Percentiles rank a stretch among this genome's conserved stretches.
phyloP scores from a whole-genome alignment of 164 flowering plant genomes.

The Vitis rupestris region DNA sequence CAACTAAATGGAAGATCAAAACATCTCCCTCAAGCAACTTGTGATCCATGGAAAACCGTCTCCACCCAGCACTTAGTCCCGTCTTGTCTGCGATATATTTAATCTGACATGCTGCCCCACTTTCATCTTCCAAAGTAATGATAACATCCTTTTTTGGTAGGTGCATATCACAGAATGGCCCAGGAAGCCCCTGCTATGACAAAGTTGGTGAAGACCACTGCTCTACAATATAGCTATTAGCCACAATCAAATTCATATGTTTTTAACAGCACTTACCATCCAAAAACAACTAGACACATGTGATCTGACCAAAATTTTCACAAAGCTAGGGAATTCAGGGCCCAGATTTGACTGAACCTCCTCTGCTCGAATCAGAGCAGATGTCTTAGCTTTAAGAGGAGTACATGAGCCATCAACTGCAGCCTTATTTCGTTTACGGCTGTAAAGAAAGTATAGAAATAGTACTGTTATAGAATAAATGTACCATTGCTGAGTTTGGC shows the following conservation, averaged over 20 bases:
- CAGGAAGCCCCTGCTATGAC: slow-evolving; percentile 47
- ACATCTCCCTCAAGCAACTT: slow-evolving; percentile 56
- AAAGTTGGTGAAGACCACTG: neutral
- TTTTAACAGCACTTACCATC: slow-evolving; percentile 35
- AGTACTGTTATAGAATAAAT: neutral
- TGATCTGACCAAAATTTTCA: slow-evolving; percentile 45
- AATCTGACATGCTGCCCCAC: slow-evolving; percentile 25
- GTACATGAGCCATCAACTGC: neutral
- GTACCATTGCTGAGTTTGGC: neutral
- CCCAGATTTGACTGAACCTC: slow-evolving; percentile 39
- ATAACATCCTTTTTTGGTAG: slow-evolving; percentile 35
- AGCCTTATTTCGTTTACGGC: slow-evolving; percentile 11
- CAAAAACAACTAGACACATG: slow-evolving; percentile 53
- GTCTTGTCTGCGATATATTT: slow-evolving; percentile 38
- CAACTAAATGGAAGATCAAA: slow-evolving; percentile 46
- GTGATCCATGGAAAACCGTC: slow-evolving; percentile 38
- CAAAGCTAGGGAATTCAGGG: slow-evolving; percentile 37
- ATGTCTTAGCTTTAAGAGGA: slow-evolving; percentile 21
- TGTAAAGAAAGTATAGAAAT: slow-evolving; percentile 9
- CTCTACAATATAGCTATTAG: neutral
- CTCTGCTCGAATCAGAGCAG: slow-evolving; percentile 42
- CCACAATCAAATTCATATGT: neutral
- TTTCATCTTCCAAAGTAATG: slow-evolving; percentile 41
- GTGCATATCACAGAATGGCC: slow-evolving; percentile 34
- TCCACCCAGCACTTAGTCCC: slow-evolving; percentile 65